Percentiles rank a stretch among this genome's conserved stretches.
These are phyloP conservation scores for Clitopilus passeckerianus DNA, from an alignment of 768 basidiomycete genomes.

Conservation along the genomic window DNA sequence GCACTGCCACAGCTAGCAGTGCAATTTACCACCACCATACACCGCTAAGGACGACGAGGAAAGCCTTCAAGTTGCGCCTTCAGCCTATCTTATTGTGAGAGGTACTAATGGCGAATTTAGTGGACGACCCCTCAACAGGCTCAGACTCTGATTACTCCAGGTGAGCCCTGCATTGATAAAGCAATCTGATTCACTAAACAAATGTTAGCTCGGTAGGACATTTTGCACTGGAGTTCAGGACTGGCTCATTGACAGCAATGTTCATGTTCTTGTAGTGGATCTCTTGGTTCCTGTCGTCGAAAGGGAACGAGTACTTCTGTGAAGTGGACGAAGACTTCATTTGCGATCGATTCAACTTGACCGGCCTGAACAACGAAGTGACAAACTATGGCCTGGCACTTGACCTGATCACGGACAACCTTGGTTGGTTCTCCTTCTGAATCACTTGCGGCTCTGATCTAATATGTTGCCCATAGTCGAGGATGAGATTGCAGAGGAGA, in stretches of 20 bases:
- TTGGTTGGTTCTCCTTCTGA: conserved; percentile 51
- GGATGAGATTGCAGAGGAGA: conserved; percentile 92
- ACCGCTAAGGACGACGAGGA: neutral
- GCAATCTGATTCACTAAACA: conserved; percentile 1
- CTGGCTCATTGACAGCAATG: neutral
- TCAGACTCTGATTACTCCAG: conserved; percentile 97
- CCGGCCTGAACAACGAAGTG: conserved; percentile 94
- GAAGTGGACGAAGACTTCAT: conserved; percentile 99
- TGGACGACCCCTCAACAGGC: conserved; percentile 87
- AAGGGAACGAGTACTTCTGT: conserved; percentile 99
- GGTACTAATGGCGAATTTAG: conserved; percentile 21
- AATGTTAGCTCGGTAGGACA: conserved; percentile 30
- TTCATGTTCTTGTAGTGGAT: conserved; percentile 64
- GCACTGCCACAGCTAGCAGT: neutral
- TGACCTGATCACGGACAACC: conserved; percentile 92
- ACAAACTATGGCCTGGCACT: conserved; percentile 91
- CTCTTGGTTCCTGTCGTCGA: conserved; percentile 94
- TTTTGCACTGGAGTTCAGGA: neutral
- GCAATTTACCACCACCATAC: neutral
- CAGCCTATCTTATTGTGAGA: neutral
- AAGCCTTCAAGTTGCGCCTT: conserved; percentile 7
- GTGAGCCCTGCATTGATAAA: conserved; percentile 37
- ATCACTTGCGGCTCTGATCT: neutral
- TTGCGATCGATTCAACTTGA: conserved; percentile 95
- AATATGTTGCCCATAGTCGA: conserved; percentile 38